Conservation (phyloP, 805 yeast genomes). For the Saccharomycopsis fodiens region DNA sequence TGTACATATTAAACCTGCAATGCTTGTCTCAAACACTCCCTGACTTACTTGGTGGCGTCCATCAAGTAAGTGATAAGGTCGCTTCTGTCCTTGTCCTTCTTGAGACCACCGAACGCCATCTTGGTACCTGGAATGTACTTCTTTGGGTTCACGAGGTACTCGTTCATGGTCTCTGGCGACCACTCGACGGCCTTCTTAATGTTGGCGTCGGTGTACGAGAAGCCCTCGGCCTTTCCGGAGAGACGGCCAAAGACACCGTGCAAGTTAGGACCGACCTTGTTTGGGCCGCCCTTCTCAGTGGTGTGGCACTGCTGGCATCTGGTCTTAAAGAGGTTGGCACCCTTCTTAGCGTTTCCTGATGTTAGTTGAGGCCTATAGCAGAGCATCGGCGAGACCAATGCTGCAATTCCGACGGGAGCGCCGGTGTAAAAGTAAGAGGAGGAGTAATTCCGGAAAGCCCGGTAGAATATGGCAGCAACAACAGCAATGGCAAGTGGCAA, state of each 20-base stretch:
- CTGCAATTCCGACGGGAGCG: neutral
- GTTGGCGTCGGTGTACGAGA: conserved; percentile 97
- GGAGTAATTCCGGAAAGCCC: no score
- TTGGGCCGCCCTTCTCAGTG: conserved; percentile 89
- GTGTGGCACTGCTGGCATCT: conserved; percentile 99
- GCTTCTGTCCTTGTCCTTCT: conserved; percentile 98
- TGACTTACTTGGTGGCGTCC: conserved; percentile 45
- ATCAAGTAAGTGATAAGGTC: conserved; percentile 85
- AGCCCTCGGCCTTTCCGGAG: conserved; percentile 89
- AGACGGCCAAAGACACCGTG: conserved; percentile 90
- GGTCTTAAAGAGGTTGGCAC: conserved; percentile 97
- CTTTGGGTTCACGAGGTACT: conserved; percentile 99
- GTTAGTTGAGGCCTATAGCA: neutral
- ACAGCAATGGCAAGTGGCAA: no score
- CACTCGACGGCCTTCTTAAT: conserved; percentile 89
- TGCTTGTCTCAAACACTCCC: no score
- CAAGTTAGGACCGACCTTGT: conserved; percentile 99
- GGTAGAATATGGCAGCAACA: no score
- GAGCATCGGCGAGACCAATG: no score
- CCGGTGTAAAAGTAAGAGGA: no score
- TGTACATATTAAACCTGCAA: neutral
- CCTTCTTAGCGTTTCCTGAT: conserved; percentile 75
- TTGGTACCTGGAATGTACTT: conserved; percentile 99
- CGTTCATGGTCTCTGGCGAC: conserved; percentile 82
- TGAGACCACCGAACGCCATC: conserved; percentile 99